A percentile compares a stretch with the other conserved stretches of the same genome.
Evolutionary conservation across 129 eudicot genomes (phyloP).

Genomic region (Helianthus tuberosus): DNA sequence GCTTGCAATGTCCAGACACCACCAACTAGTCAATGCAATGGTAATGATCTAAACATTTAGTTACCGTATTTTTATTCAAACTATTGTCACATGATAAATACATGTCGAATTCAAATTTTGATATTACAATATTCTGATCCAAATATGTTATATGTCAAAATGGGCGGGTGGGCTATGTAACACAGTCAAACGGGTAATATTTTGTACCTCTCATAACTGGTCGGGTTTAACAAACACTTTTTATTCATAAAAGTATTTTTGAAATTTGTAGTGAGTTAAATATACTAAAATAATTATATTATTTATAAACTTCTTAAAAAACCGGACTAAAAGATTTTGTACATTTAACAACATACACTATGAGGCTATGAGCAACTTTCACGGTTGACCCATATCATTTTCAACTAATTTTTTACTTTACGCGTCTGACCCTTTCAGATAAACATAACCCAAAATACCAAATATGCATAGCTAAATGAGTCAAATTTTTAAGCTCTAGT

Average conservation of each 20-base stretch:
- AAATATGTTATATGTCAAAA: neutral
- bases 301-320: neutral
- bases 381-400: too few species aligned
- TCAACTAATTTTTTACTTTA: neutral
- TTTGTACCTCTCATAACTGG: neutral
- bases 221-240: neutral
- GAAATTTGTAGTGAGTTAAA: neutral
- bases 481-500: neutral
- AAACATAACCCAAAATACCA: neutral
- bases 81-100: neutral
- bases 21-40: constrained; percentile 54
- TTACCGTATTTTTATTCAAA: neutral
- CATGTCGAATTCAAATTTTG: too few species aligned
- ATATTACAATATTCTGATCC: too few species aligned
- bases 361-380: neutral
- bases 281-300: neutral
- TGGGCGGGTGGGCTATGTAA: neutral
- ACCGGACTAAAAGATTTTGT: neutral
- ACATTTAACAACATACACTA: neutral
- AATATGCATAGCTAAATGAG: neutral
- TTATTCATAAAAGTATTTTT: too few species aligned
- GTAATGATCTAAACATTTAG: constrained; percentile 29
- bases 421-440: neutral
- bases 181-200: neutral
- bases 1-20: constrained; percentile 73